A percentile compares a stretch with the other conserved stretches of the same genome.
These are phyloP conservation scores for Spencermartinsiella europaea DNA, from an alignment of 805 yeast genomes.

Conservation along the genomic window DNA sequence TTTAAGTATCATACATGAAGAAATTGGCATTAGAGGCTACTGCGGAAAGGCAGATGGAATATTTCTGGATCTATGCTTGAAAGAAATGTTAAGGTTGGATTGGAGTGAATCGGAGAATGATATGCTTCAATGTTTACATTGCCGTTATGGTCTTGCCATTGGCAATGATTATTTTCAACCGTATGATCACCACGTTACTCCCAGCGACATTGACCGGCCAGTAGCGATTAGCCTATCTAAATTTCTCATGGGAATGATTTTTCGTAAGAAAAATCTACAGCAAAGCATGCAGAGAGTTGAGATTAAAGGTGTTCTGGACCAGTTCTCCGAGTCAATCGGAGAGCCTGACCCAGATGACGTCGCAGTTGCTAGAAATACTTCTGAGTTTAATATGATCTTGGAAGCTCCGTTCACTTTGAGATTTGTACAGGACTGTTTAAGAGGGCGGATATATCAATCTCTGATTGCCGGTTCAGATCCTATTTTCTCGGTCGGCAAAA, in stretches of 20 bases:
- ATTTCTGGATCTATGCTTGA: constrained; percentile 57
- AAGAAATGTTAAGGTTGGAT: constrained; percentile 42
- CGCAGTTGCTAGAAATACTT: constrained; percentile 35
- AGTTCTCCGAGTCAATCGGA: constrained; percentile 64
- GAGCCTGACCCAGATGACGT: constrained; percentile 39
- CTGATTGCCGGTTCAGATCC: constrained; percentile 24
- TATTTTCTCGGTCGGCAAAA: constrained; percentile 35
- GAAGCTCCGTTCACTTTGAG: constrained; percentile 21
- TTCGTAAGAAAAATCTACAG: constrained; percentile 54
- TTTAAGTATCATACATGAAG: constrained; percentile 61
- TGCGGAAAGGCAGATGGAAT: constrained; percentile 64
- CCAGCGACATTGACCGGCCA: constrained; percentile 36
- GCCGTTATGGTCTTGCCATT: constrained; percentile 67
- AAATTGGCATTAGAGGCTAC: constrained; percentile 61
- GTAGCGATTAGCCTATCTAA: constrained; percentile 40
- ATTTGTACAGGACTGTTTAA: constrained; percentile 18
- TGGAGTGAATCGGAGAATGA: constrained; percentile 54
- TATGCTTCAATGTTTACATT: constrained; percentile 68
- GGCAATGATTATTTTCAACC: constrained; percentile 48
- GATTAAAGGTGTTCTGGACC: constrained; percentile 66
- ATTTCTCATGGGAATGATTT: constrained; percentile 52
- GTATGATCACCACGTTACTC: constrained; percentile 55
- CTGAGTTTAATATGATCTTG: constrained; percentile 43
- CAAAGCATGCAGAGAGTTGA: constrained; percentile 61
- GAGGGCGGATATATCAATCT: constrained; percentile 20